Conservation (phyloP, 768 basidiomycete species). For the Epithele typhae region DNA sequence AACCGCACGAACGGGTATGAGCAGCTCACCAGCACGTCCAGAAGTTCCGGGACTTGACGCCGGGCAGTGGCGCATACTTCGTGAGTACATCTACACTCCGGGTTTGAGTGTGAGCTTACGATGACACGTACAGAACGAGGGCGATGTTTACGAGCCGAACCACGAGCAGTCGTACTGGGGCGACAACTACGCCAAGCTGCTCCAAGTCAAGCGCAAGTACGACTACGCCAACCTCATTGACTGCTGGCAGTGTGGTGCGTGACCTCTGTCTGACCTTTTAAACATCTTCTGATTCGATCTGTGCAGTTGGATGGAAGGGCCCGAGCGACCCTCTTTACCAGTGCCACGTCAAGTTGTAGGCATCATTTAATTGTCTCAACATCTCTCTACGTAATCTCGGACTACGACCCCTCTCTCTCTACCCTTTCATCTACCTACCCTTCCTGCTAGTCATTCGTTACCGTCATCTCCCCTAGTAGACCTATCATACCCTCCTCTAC, state of each 20-base stretch:
- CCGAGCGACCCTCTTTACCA: slow-evolving; percentile 15
- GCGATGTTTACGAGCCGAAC: slow-evolving; percentile 30
- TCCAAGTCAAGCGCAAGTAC: slow-evolving; percentile 31
- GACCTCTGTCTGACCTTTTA: background rate
- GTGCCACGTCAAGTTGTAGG: slow-evolving; percentile 16
- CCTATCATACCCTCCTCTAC: too few species aligned
- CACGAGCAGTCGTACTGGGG: slow-evolving; percentile 33
- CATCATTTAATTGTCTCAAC: too few species aligned
- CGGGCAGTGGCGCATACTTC: slow-evolving; percentile 29
- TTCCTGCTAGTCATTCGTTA: too few species aligned
- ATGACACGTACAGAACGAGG: slow-evolving; percentile 27
- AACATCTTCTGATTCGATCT: background rate
- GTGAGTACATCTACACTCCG: slow-evolving; percentile 13
- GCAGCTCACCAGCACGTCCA: slow-evolving; percentile 13
- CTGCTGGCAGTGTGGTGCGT: slow-evolving; percentile 34
- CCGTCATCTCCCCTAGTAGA: too few species aligned
- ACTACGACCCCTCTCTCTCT: too few species aligned
- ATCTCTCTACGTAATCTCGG: too few species aligned
- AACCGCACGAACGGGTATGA: slow-evolving; percentile 9
- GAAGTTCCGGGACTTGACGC: slow-evolving; percentile 20
- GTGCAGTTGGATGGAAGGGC: slow-evolving; percentile 29
- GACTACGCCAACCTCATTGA: slow-evolving; percentile 27
- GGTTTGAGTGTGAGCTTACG: background rate
- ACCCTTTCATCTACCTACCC: too few species aligned
- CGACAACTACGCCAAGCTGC: slow-evolving; percentile 26